phyloP scores from a whole-genome alignment of 495 filamentous ascomycete species.

The Penicillium paxilli region DNA sequence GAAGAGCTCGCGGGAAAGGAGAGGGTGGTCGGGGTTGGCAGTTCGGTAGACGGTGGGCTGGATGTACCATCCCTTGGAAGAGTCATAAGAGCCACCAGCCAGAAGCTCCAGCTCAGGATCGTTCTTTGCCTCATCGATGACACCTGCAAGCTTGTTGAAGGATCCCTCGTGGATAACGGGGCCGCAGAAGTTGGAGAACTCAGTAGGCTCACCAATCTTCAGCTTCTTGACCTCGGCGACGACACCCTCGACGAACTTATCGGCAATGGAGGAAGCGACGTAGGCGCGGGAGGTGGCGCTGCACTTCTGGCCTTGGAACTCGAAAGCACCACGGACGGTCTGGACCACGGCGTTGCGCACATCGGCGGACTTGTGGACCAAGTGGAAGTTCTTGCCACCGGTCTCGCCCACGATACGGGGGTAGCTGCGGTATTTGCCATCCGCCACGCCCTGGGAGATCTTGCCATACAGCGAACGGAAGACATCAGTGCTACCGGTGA shows the following conservation, averaged over 20 bases:
- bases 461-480: constrained; percentile 77
- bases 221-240: constrained; percentile 66
- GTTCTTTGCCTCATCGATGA: constrained; percentile 63
- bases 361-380: constrained; percentile 73
- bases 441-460: constrained; percentile 70
- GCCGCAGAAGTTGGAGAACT: constrained; percentile 62
- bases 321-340: constrained; percentile 79
- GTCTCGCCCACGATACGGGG: constrained; percentile 85
- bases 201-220: constrained; percentile 65
- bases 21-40: constrained; percentile 61
- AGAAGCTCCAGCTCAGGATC: constrained; percentile 62
- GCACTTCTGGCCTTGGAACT: constrained; percentile 88
- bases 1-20: constrained; percentile 64
- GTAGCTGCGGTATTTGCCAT: constrained; percentile 72
- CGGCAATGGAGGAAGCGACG: constrained; percentile 68
- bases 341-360: constrained; percentile 73
- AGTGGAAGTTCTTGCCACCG: constrained; percentile 87
- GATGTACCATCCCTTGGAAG: constrained; percentile 63
- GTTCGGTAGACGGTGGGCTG: constrained; percentile 68
- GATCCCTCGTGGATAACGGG: constrained; percentile 57
- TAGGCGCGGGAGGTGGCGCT: constrained; percentile 79
- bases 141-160: constrained; percentile 52
- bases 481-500: constrained; percentile 80
- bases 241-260: constrained; percentile 61
- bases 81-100: constrained; percentile 60